Evolutionary conservation across 148 eudicot species (phyloP), one percentile per base, ranked within the genome.

Genomic region (Nepenthes mirabilis): DNA sequence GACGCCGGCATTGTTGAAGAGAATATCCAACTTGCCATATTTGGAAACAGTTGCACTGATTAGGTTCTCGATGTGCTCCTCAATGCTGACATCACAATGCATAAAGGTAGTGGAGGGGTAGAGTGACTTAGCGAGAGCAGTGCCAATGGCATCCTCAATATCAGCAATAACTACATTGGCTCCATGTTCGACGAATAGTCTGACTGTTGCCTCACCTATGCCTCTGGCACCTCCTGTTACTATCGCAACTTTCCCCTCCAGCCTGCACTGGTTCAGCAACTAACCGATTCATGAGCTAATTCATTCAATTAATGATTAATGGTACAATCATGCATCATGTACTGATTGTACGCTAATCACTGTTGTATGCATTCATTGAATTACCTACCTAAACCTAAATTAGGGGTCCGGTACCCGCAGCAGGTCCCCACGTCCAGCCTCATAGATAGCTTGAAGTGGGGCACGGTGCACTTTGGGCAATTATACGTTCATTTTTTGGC

Each of bases 181-280:
- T 14, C 95, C 95, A 14, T 87, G 83, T 11, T 36, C 63, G 2
- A 71, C 80, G 54, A 87, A 88, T 23, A 84, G 73, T 56, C 70
- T 74, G 2, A 67, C 84, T 2, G 81, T 78, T 23, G 80, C 82
- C 60, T 80, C 91, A 5, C 95, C 91, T 34, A 88, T 88, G 2
- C 95, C 95, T 60, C 79, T 62, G 9, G 95, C 95, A 2, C 91
- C 95, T 33, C 95, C 95, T 1, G 95, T 88, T 2, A 88, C 63
- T 5, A 88, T 78, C 8, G 83, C 95, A 14, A 88, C 72, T 70
- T 88, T 88, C 11, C 95, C 95, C 65, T 82, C 88, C 64, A 88
- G 70, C 79, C 95, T 88, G 52, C 52, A 6, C 2, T 49, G 45
- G 8, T 3, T 40, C 45, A 40, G 8, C 45, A 40, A 40, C 45